These are phyloP conservation scores for Gardenia jasminoides DNA, from an alignment of 257 asterid species.

Conservation along the genomic window DNA sequence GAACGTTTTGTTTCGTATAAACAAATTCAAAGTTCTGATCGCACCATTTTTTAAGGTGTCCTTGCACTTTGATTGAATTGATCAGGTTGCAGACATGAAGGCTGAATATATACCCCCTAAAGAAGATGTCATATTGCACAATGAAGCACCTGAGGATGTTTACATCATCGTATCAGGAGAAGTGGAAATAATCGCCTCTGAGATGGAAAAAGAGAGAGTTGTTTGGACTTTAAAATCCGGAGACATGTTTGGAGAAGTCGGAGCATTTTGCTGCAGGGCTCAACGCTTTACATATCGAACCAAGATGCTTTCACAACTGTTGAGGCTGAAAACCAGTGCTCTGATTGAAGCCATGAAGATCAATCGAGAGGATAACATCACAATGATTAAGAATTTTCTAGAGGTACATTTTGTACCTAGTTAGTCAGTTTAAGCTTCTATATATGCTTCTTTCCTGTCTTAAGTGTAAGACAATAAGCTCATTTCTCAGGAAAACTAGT, in stretches of 20 bases:
- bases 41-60: no score
- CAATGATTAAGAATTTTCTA: constrained; percentile 76
- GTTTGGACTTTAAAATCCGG: constrained; percentile 57
- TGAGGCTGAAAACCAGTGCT: constrained; percentile 63
- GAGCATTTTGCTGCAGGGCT: constrained; percentile 72
- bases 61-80: background rate
- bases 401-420: constrained; percentile 37
- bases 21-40: background rate
- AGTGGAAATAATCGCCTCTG: constrained; percentile 72
- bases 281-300: constrained; percentile 79
- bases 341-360: constrained; percentile 66
- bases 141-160: constrained; percentile 77
- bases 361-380: constrained; percentile 59
- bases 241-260: constrained; percentile 84
- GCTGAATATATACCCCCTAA: constrained; percentile 91
- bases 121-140: constrained; percentile 83
- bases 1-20: background rate
- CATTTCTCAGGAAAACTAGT: background rate
- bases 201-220: constrained; percentile 50
- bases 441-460: background rate
- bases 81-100: constrained; percentile 79
- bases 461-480: background rate
- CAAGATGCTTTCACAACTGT: constrained; percentile 74
- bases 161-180: constrained; percentile 92
- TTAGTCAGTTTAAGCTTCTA: background rate